phyloP scores from a whole-genome alignment of 2,329 filamentous ascomycete species.

The Capronia americana region DNA sequence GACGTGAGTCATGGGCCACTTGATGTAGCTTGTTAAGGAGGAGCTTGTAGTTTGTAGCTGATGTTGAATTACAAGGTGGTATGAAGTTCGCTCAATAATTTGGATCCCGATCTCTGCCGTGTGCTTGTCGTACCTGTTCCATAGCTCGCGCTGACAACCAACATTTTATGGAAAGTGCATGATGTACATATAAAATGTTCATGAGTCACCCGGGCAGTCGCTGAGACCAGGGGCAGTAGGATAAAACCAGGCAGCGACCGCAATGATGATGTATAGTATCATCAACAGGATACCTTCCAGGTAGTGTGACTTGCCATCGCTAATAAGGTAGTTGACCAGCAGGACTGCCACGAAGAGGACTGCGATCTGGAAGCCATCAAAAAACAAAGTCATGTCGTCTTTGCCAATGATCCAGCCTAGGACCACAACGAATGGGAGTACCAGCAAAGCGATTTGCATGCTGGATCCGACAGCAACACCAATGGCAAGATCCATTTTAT shows the following conservation, averaged over 20 bases:
- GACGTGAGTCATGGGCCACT: background rate
- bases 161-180: background rate
- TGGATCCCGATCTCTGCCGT: background rate
- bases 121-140: background rate
- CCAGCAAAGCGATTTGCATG: slow-evolving; percentile 69
- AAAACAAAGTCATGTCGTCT: slow-evolving; percentile 74
- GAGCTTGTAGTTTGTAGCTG: background rate
- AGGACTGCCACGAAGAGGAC: slow-evolving; percentile 64
- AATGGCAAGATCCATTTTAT: slow-evolving; percentile 73
- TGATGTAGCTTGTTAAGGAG: background rate
- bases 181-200: slow-evolving; percentile 1
- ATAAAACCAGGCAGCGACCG: slow-evolving; percentile 51
- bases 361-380: slow-evolving; percentile 86
- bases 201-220: slow-evolving; percentile 29
- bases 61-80: slow-evolving; percentile 13
- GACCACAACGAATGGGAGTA: slow-evolving; percentile 66
- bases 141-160: background rate
- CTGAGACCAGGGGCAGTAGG: slow-evolving; percentile 34
- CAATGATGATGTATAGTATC: slow-evolving; percentile 67
- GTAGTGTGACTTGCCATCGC: slow-evolving; percentile 65
- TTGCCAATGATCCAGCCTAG: slow-evolving; percentile 67
- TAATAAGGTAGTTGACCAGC: slow-evolving; percentile 67
- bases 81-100: background rate
- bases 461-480: slow-evolving; percentile 70
- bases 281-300: slow-evolving; percentile 67